These are phyloP conservation scores for Trichoderma oligosporum DNA, from an alignment of 2,329 filamentous ascomycete species.

Conservation along the genomic window DNA sequence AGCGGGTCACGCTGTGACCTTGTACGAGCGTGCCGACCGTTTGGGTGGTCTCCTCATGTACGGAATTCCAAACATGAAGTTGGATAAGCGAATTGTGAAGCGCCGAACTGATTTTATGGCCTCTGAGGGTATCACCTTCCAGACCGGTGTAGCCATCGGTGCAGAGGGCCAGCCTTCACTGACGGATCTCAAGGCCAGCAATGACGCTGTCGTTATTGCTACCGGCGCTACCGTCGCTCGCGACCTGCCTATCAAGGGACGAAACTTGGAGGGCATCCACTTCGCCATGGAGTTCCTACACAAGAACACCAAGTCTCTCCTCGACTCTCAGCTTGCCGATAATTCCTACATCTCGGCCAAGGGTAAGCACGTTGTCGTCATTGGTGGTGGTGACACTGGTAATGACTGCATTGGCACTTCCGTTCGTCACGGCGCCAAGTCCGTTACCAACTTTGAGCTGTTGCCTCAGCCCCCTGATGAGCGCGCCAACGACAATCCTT, in stretches of 20 bases:
- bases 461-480: constrained; percentile 87
- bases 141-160: constrained; percentile 73
- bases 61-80: constrained; percentile 98
- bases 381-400: constrained; percentile 95
- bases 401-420: constrained; percentile 98
- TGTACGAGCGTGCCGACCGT: constrained; percentile 91
- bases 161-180: constrained; percentile 63
- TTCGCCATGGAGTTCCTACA: constrained; percentile 97
- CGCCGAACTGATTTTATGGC: constrained; percentile 94
- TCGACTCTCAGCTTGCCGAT: constrained; percentile 84
- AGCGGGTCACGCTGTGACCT: constrained; percentile 80
- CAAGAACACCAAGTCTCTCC: constrained; percentile 94
- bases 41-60: constrained; percentile 94
- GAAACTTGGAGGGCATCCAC: constrained; percentile 85
- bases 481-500: constrained; percentile 91
- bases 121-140: constrained; percentile 78
- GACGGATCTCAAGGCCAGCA: constrained; percentile 65
- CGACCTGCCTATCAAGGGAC: constrained; percentile 85
- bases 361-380: constrained; percentile 92
- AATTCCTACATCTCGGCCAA: constrained; percentile 89
- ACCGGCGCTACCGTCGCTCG: constrained; percentile 91
- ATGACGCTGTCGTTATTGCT: constrained; percentile 84
- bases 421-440: constrained; percentile 91
- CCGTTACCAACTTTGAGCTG: constrained; percentile 93
- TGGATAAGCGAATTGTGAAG: constrained; percentile 96